These are phyloP conservation scores for Clarireedia hainanense DNA, from an alignment of 2,329 filamentous ascomycete species.

Conservation along the genomic window DNA sequence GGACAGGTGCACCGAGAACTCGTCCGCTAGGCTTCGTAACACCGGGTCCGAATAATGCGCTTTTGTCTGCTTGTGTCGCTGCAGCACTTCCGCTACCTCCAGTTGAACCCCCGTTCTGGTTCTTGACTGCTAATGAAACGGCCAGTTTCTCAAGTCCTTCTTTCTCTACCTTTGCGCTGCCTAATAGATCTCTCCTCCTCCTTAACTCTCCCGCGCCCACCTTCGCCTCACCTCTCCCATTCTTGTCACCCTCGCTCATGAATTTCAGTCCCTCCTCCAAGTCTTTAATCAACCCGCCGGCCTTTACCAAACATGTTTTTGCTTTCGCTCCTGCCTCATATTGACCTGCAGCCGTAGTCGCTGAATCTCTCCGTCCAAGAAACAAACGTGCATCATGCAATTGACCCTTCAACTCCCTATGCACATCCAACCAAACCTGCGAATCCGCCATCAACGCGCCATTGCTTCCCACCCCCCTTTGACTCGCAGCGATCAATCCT, in stretches of 20 bases:
- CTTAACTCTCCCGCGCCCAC: conserved; percentile 70
- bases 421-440: conserved; percentile 65
- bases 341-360: conserved; percentile 42
- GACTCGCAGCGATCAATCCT: conserved; percentile 24
- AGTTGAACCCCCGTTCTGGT: conserved; percentile 23
- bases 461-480: conserved; percentile 16
- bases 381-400: conserved; percentile 60
- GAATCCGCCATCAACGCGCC: conserved; percentile 26
- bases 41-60: conserved; percentile 38
- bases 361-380: conserved; percentile 61
- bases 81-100: conserved; percentile 13
- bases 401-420: conserved; percentile 63
- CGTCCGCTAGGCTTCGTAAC: conserved; percentile 42
- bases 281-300: conserved; percentile 53
- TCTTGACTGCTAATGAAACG: conserved; percentile 46
- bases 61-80: conserved; percentile 33
- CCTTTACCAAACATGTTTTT: conserved; percentile 64
- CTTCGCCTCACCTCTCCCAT: conserved; percentile 22
- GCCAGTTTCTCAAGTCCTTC: conserved; percentile 69
- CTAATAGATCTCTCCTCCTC: conserved; percentile 61
- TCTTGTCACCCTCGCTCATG: conserved; percentile 42
- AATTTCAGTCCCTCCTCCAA: conserved; percentile 57
- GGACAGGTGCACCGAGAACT: conserved; percentile 63
- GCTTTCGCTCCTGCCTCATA: conserved; percentile 65
- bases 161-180: conserved; percentile 62